phyloP scores from a whole-genome alignment of 495 filamentous ascomycete genomes.

The Bryoglossum gracile region DNA sequence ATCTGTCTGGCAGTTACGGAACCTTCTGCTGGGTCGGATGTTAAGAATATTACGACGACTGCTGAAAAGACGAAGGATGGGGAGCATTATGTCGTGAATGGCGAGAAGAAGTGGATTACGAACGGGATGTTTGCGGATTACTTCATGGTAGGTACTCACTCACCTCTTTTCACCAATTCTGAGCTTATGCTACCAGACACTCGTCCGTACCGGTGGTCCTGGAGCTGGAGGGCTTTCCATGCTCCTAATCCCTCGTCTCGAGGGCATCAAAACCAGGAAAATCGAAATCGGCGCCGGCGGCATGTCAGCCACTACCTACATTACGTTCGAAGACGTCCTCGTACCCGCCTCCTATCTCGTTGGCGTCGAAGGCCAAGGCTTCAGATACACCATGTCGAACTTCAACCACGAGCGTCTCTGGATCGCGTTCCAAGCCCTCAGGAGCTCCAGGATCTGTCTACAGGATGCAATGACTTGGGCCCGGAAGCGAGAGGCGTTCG shows the following conservation, averaged over 20 bases:
- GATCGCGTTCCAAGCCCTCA: slow-evolving; percentile 91
- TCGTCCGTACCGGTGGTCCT: slow-evolving; percentile 74
- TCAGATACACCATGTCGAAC: slow-evolving; percentile 89
- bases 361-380: slow-evolving; percentile 92
- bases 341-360: slow-evolving; percentile 96
- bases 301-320: slow-evolving; percentile 87
- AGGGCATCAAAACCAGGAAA: slow-evolving; percentile 82
- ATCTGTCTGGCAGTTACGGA: slow-evolving; percentile 86
- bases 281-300: slow-evolving; percentile 99
- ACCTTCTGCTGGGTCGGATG: slow-evolving; percentile 72
- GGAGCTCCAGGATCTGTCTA: slow-evolving; percentile 92
- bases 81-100: slow-evolving; percentile 98
- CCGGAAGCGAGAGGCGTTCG: slow-evolving; percentile 89
- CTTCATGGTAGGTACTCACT: slow-evolving; percentile 52
- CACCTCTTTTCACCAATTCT: neutral
- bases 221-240: slow-evolving; percentile 88
- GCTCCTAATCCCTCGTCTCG: slow-evolving; percentile 50
- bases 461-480: slow-evolving; percentile 93
- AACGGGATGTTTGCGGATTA: slow-evolving; percentile 94
- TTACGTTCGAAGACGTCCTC: slow-evolving; percentile 96
- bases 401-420: slow-evolving; percentile 99
- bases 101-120: slow-evolving; percentile 99
- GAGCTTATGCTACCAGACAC: slow-evolving; percentile 37
- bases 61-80: slow-evolving; percentile 87
- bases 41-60: slow-evolving; percentile 88